Percentiles rank a stretch among this genome's conserved stretches.
phyloP scores from a whole-genome alignment of 2,329 filamentous ascomycete genomes.

The Hypoxylon sp. region DNA sequence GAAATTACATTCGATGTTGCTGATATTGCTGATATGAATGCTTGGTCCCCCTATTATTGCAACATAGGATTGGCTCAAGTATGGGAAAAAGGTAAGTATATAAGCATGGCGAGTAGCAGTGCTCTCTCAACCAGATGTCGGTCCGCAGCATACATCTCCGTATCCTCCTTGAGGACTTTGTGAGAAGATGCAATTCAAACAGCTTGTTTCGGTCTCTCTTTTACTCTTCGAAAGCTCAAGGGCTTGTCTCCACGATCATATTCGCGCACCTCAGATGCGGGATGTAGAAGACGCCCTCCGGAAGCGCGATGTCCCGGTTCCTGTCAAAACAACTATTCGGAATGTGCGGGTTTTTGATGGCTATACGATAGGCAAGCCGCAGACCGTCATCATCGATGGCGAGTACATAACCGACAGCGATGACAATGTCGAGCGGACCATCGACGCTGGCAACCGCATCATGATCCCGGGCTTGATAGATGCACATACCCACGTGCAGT shows the following conservation, averaged over 20 bases:
- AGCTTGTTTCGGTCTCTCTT: constrained; percentile 5
- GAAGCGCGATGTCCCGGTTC: constrained; percentile 28
- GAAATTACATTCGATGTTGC: background rate
- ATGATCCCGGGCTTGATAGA: constrained; percentile 54
- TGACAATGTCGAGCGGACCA: constrained; percentile 20
- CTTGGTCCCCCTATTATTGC: background rate
- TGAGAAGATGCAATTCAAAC: constrained; percentile 22
- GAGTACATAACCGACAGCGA: constrained; percentile 38
- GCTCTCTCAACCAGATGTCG: background rate
- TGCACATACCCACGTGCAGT: constrained; percentile 49
- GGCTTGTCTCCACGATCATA: constrained; percentile 33
- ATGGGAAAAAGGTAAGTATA: constrained; percentile 1
- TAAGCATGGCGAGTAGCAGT: background rate
- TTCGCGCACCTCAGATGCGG: constrained; percentile 13
- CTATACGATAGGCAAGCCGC: constrained; percentile 30
- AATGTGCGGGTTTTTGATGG: constrained; percentile 47
- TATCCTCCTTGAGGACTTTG: background rate
- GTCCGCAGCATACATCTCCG: background rate
- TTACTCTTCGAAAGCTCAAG: constrained; percentile 3
- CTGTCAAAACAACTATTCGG: constrained; percentile 39
- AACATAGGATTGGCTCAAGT: background rate
- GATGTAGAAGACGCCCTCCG: constrained; percentile 29
- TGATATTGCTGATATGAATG: background rate
- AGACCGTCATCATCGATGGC: constrained; percentile 40
- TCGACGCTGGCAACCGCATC: constrained; percentile 49